A percentile compares a stretch with the other conserved stretches of the same genome.
These are phyloP conservation scores for Tulasnella sp. DNA, from an alignment of 768 basidiomycete genomes.

Conservation along the genomic window DNA sequence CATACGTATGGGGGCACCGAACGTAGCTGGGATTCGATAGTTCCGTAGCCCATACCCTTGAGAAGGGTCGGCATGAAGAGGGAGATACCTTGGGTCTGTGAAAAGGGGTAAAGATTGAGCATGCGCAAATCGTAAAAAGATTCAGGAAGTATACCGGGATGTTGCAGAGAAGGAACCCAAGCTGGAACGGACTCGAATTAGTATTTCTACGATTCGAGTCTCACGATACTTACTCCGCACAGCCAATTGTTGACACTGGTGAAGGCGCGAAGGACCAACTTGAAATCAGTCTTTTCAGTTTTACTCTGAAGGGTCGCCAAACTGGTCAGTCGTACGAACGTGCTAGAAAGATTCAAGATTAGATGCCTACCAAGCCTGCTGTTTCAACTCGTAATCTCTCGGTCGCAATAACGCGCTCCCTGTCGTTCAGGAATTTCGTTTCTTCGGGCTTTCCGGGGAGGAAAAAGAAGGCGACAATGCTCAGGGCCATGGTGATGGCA, in stretches of 20 bases:
- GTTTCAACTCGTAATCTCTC: slow-evolving; percentile 19
- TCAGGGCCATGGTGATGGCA: slow-evolving; percentile 9
- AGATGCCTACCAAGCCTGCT: slow-evolving; percentile 12
- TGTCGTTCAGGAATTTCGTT: slow-evolving; percentile 9
- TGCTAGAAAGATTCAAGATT: background rate
- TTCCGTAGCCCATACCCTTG: slow-evolving; percentile 17
- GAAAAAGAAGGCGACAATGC: slow-evolving; percentile 16
- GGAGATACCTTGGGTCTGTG: slow-evolving; percentile 19
- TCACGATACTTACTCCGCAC: slow-evolving; percentile 9
- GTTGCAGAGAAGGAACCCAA: slow-evolving; percentile 19
- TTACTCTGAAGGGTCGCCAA: background rate
- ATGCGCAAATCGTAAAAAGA: background rate
- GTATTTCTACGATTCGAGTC: background rate
- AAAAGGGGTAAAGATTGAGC: background rate
- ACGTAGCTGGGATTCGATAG: slow-evolving; percentile 18
- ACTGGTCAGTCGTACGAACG: background rate
- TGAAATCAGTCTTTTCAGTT: slow-evolving; percentile 16
- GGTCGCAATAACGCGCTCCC: slow-evolving; percentile 16
- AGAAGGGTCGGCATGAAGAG: slow-evolving; percentile 21
- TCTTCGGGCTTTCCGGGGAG: slow-evolving; percentile 11
- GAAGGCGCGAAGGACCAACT: slow-evolving; percentile 14
- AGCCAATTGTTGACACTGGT: slow-evolving; percentile 19
- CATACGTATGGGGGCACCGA: slow-evolving; percentile 18
- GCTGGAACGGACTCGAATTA: background rate
- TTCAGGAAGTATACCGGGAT: slow-evolving; percentile 1